Conservation (phyloP, 345 rosid species). For the Eucalyptus dawsonii region DNA sequence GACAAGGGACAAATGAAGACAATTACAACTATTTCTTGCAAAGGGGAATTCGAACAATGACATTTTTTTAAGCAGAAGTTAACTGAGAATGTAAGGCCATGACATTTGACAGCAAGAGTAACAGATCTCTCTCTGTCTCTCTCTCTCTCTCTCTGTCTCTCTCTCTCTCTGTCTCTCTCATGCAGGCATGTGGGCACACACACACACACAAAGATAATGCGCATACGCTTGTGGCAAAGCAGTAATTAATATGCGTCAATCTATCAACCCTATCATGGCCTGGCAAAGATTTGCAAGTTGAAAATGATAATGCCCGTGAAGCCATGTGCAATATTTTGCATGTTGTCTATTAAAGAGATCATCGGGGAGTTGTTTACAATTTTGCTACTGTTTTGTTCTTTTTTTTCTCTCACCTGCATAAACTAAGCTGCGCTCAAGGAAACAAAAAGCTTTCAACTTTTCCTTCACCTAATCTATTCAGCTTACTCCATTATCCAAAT, state of each 20-base stretch:
- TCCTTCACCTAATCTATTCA: neutral
- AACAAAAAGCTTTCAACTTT: neutral
- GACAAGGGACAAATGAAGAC: neutral
- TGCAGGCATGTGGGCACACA: neutral
- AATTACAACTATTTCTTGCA: neutral
- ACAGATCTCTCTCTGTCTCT: neutral
- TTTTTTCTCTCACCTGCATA: neutral
- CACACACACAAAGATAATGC: neutral
- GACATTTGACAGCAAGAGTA: neutral
- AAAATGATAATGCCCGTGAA: neutral
- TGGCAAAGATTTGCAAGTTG: neutral
- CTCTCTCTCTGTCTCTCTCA: neutral
- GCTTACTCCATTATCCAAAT: neutral
- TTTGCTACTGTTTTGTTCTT: neutral
- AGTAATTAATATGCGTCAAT: neutral
- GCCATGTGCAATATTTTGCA: neutral
- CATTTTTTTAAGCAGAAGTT: neutral
- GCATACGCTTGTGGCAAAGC: neutral
- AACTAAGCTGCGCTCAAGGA: neutral
- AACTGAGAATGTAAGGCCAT: neutral
- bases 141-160: neutral
- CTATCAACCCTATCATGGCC: neutral
- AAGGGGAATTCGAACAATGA: neutral
- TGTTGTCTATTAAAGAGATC: neutral
- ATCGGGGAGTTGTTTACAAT: neutral